A percentile compares a stretch with the other conserved stretches of the same genome.
Evolutionary conservation across 805 yeast species (phyloP).

Genomic region (Suhomyces canberraensis): DNA sequence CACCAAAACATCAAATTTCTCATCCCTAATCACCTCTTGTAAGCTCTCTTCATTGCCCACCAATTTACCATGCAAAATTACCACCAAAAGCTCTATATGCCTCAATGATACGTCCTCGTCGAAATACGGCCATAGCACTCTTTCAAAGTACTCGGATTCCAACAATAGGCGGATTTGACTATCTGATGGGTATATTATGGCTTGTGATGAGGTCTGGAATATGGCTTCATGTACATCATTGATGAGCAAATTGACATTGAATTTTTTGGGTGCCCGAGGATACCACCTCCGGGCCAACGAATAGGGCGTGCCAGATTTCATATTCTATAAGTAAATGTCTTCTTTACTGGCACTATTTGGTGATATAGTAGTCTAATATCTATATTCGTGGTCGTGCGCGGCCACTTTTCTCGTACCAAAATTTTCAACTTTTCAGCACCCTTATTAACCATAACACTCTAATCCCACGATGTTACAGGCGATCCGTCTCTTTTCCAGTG

Average conservation of each 20-base stretch:
- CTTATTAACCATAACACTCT: background rate
- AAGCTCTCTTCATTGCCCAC: background rate
- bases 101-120: conserved; percentile 36
- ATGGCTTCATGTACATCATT: conserved; percentile 15
- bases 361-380: too few species aligned
- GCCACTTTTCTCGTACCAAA: conserved; percentile 3
- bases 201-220: background rate
- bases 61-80: conserved; percentile 10
- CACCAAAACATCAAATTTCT: conserved; percentile 24
- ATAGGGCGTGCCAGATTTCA: too few species aligned
- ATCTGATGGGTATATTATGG: background rate
- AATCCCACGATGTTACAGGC: conserved; percentile 4
- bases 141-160: conserved; percentile 19
- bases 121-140: conserved; percentile 42
- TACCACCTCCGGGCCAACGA: conserved; percentile 14
- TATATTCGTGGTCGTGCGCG: conserved; percentile 12
- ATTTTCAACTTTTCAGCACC: conserved; percentile 3
- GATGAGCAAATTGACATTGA: conserved; percentile 11
- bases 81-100: conserved; percentile 37
- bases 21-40: conserved; percentile 11
- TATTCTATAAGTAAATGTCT: too few species aligned
- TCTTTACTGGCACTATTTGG: too few species aligned
- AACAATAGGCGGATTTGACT: conserved; percentile 7
- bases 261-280: conserved; percentile 16
- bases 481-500: conserved; percentile 17